Evolutionary conservation across 495 filamentous ascomycete species (phyloP), one percentile per base, ranked within the genome.

Genomic region (Tuber borchii): DNA sequence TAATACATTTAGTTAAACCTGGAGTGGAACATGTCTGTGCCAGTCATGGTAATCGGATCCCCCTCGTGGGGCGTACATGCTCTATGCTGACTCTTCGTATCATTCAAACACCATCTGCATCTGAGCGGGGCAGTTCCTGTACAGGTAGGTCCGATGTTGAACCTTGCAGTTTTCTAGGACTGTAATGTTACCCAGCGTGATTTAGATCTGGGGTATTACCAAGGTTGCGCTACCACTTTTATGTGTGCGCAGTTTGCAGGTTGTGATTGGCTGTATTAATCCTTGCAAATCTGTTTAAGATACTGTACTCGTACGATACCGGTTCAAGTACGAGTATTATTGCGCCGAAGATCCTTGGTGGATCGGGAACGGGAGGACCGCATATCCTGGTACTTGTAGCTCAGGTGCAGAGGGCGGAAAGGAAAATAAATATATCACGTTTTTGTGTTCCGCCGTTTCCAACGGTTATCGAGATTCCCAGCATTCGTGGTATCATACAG

Each of bases 11-110:
- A 22, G 40, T 46, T 70, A 46, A 69, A 17, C 16, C 48, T 34
- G 19, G 42, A 20, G 48, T n/a, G 65, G 61, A 31, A 46, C 65
- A 70, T 43, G 39, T 65, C 70, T 75, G 39, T 61, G 61, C 61
- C 17, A 70, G 73, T 72, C 51, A 61, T 37, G 71, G 26, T 16
- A 19, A 72, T 34, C 40, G 20, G 17, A 42, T 45, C 51, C 6
- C 16, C 51, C 48, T 74, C 48, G 70, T 77, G 48, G 51, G 68
- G 73, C 10, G 40, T 3, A 72, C 56, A 26, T 31, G 4, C 56
- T 65, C 26, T 14, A 34, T 8, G n/a, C 10, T 34, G 56, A 34
- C 26, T 65, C 26, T 2, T 34, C 14, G 17, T 65, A 16, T 65
- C n/a, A 22, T 16, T 17, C 14, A 65, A 65, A 34, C 56, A 34